A percentile compares a stretch with the other conserved stretches of the same genome.
Conservation (phyloP, 2,329 filamentous ascomycete genomes). For the Penicillium sp. region DNA sequence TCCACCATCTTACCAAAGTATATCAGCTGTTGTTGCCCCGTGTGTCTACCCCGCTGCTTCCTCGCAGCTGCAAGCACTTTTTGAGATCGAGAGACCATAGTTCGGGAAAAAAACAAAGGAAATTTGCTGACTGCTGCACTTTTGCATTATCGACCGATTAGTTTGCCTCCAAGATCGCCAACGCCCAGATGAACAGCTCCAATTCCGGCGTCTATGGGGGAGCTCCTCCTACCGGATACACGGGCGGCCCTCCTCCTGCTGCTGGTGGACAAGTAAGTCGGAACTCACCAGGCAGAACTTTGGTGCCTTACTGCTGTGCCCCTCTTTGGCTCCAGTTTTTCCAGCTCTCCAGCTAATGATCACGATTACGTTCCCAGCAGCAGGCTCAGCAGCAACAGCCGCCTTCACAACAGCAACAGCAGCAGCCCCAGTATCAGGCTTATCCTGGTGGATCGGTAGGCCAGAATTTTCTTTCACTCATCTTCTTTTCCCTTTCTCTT, state of each 20-base stretch:
- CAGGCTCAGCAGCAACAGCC: conserved; percentile 2
- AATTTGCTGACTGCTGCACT: conserved; percentile 22
- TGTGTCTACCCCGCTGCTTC: conserved; percentile 10
- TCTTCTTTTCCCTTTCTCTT: conserved; percentile 18
- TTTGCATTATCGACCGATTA: conserved; percentile 26
- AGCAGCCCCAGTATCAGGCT: conserved; percentile 57
- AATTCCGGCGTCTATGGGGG: conserved; percentile 34
- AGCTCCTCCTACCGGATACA: conserved; percentile 44
- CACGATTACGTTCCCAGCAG: conserved; percentile 1
- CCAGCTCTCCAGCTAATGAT: conserved; percentile 6
- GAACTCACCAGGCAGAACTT: conserved; percentile 1
- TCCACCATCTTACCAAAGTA: not conserved
- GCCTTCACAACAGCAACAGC: conserved; percentile 15
- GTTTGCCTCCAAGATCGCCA: conserved; percentile 48
- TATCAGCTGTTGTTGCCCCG: conserved; percentile 5
- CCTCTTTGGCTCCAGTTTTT: conserved; percentile 11
- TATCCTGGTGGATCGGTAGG: conserved; percentile 52
- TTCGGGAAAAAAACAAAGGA: conserved; percentile 5
- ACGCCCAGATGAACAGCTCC: conserved; percentile 36
- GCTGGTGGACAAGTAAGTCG: conserved; percentile 60
- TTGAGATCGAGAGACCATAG: not conserved
- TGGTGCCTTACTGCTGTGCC: conserved; percentile 14
- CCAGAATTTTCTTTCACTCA: conserved; percentile 23
- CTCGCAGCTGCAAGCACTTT: not conserved
- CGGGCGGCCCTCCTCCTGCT: conserved; percentile 43